phyloP scores from a whole-genome alignment of 768 basidiomycete genomes.

The Tricholoma hemisulphureum region DNA sequence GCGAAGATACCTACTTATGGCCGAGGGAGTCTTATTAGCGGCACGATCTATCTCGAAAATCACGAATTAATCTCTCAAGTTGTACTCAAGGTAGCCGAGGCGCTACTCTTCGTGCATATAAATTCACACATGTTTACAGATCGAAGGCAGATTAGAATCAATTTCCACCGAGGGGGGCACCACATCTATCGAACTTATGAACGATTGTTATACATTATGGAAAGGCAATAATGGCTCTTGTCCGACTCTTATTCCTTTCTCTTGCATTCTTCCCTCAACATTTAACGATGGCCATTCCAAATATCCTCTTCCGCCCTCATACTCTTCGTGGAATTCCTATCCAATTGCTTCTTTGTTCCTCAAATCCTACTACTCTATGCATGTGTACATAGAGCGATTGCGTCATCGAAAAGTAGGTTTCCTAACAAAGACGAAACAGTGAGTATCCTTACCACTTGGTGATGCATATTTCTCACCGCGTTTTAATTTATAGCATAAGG shows the following conservation, averaged over 20 bases:
- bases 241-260: constrained; percentile 41
- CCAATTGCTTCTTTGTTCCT: constrained; percentile 38
- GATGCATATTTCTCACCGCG: constrained; percentile 3
- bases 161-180: constrained; percentile 39
- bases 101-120: background rate
- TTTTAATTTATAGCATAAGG: constrained; percentile 35
- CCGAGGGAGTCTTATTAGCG: constrained; percentile 39
- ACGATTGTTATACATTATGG: constrained; percentile 37
- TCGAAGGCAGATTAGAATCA: constrained; percentile 42
- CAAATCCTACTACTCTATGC: constrained; percentile 45
- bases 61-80: constrained; percentile 41
- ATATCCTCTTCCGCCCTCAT: constrained; percentile 50
- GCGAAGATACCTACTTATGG: constrained; percentile 43
- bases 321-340: constrained; percentile 28
- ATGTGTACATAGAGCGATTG: constrained; percentile 38
- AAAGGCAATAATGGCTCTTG: constrained; percentile 15
- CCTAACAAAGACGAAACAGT: constrained; percentile 49
- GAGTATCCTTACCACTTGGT: constrained; percentile 10
- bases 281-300: constrained; percentile 37
- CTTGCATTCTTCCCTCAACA: constrained; percentile 42
- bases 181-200: constrained; percentile 31
- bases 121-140: constrained; percentile 23
- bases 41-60: constrained; percentile 42
- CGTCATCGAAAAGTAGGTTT: constrained; percentile 41
- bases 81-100: constrained; percentile 40